Base-by-base conservation (phyloP, 805 yeast species). In the Sungouiozyma ichnusensis region DNA sequence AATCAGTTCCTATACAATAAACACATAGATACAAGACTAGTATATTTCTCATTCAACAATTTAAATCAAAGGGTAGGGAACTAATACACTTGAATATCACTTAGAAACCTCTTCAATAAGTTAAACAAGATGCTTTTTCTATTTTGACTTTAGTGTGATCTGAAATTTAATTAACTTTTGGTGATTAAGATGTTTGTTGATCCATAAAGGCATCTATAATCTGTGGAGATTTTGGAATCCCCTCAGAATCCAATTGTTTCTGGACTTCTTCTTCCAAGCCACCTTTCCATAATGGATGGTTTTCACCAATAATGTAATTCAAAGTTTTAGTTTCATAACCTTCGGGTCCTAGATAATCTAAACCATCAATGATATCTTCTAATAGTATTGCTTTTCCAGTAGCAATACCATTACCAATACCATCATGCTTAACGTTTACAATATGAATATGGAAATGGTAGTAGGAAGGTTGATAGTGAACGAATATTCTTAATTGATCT, bases 391-490 rank as follows among this genome's bases (percentile, higher is more conserved):
- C 95, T 54, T 83, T 84, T 2, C 97, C 97, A 1, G 72, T 74
- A 9, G 76, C 63, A 55, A 85, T 72, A 37, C 94, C 78, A 50
- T 73, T 71, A 37, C 88, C 79, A 42, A 82, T 53, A 1, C 92
- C 85, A 2, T 75, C 76, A 51, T 84, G 85, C 15, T 64, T 68
- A 4, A 83, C 69, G 52, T 84, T 81, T 15, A 86, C 95, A 11
- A 85, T 80, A 60, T 92, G 99, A 16, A 92, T 73, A 58, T 92
- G 99, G 68, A 92, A 81, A 57, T 92, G 98, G 57, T 92, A 92
- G 61, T 90, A 92, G 0, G 96, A 83, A 0, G 99, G 99, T 51
- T 88, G 97, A 60, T 92, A 84, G 66, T 92, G 99, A 38, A 92
- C 72, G 55, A 84, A 92, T 1, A 87, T 59, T 46, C 95, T 73